A percentile compares a stretch with the other conserved stretches of the same genome.
Evolutionary conservation across 352 stramenopile species (phyloP).

Genomic region (Pythium scleroteichum): DNA sequence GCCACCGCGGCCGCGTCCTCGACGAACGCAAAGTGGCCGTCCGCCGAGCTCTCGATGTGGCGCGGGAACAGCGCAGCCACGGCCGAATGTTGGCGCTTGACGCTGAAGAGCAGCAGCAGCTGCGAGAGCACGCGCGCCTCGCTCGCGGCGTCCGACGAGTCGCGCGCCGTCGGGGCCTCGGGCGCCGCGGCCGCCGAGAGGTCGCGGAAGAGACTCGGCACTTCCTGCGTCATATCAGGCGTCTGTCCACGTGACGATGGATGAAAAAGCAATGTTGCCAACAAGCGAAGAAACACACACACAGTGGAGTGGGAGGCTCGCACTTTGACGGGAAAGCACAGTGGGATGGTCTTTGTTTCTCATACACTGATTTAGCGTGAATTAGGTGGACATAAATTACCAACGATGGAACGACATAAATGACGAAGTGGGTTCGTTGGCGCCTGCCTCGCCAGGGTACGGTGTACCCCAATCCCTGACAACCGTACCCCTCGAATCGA

Average conservation of each 20-base stretch:
- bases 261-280: not conserved
- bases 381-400: not conserved
- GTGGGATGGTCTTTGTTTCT: not conserved
- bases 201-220: slow-evolving; percentile 27
- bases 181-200: slow-evolving; percentile 14
- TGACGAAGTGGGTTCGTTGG: too few relatives aligned
- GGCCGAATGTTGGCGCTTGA: slow-evolving; percentile 29
- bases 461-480: not conserved
- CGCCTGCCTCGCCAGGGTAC: not conserved
- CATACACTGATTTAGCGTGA: not conserved
- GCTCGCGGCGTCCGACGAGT: slow-evolving; percentile 25
- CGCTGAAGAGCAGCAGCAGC: slow-evolving; percentile 45
- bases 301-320: too few relatives aligned
- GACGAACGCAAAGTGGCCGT: slow-evolving; percentile 20
- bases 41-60: slow-evolving; percentile 18
- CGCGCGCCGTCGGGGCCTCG: not conserved
- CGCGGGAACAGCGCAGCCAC: slow-evolving; percentile 24
- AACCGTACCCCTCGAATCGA: not conserved
- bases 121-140: slow-evolving; percentile 47
- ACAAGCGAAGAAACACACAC: too few relatives aligned
- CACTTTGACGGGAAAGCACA: not conserved
- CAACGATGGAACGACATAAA: too few relatives aligned
- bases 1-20: slow-evolving; percentile 6
- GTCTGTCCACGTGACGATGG: not conserved
- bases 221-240: slow-evolving; percentile 23